A percentile compares a stretch with the other conserved stretches of the same genome.
phyloP scores from a whole-genome alignment of 176 grass and related monocot genomes.

The Chloris gayana region DNA sequence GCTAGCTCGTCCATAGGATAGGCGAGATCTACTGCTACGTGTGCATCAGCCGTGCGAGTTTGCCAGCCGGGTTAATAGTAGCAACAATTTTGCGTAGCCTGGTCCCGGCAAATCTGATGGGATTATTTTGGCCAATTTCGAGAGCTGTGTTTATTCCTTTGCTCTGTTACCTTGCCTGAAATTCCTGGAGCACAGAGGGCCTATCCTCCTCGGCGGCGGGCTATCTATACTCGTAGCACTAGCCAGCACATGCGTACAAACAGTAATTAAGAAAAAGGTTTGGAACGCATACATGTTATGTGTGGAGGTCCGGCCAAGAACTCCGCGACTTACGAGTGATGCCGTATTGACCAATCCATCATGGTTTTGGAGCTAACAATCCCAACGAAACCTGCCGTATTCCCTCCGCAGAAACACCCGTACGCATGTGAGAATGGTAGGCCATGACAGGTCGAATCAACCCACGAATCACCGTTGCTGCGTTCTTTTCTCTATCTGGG shows the following conservation, averaged over 20 bases:
- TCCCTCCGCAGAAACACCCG: slow-evolving; percentile 23
- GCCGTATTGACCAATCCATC: slow-evolving; percentile 55
- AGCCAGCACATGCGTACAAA: neutral
- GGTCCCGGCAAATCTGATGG: slow-evolving; percentile 7
- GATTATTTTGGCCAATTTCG: slow-evolving; percentile 2
- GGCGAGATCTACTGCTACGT: neutral
- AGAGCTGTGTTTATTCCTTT: neutral
- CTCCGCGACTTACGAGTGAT: slow-evolving; percentile 37
- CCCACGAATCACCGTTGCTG: neutral
- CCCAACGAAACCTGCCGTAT: slow-evolving; percentile 36
- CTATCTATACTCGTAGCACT: too few species aligned
- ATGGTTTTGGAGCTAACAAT: slow-evolving; percentile 30
- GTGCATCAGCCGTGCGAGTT: neutral
- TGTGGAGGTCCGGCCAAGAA: slow-evolving; percentile 21
- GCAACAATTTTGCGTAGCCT: neutral
- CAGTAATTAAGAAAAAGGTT: neutral
- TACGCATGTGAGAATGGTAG: slow-evolving; percentile 42
- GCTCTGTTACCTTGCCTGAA: slow-evolving; percentile 13
- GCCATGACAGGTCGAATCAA: slow-evolving; percentile 20
- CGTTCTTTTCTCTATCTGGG: too few species aligned
- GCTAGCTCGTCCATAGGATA: neutral
- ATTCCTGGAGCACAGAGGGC: slow-evolving; percentile 5
- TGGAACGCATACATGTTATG: slow-evolving; percentile 9
- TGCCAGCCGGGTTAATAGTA: neutral
- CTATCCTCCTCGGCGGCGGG: neutral